Conservation (phyloP, 2,329 filamentous ascomycete genomes). For the Parastagonospora avenae region DNA sequence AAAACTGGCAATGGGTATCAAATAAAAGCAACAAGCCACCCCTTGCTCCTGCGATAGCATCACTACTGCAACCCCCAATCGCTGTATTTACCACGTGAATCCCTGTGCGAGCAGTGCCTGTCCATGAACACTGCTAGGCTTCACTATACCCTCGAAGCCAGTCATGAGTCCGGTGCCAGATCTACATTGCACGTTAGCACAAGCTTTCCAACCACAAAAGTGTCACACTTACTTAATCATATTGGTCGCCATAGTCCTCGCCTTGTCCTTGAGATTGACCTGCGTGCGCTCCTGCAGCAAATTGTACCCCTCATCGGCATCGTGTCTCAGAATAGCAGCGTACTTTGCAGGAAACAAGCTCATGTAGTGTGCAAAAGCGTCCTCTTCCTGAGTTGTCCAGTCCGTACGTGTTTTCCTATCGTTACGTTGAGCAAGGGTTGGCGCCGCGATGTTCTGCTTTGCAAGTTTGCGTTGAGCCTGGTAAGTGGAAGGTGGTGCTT, state of each 20-base stretch:
- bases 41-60: neutral
- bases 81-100: slow-evolving; percentile 20
- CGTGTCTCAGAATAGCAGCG: slow-evolving; percentile 49
- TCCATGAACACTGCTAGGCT: slow-evolving; percentile 17
- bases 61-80: neutral
- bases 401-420: slow-evolving; percentile 20
- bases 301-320: slow-evolving; percentile 21
- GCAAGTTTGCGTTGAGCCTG: slow-evolving; percentile 22
- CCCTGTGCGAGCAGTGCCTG: slow-evolving; percentile 23
- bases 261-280: slow-evolving; percentile 58
- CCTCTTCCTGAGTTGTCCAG: slow-evolving; percentile 42
- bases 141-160: slow-evolving; percentile 37
- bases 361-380: slow-evolving; percentile 57
- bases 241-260: slow-evolving; percentile 46
- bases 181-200: slow-evolving; percentile 19
- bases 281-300: slow-evolving; percentile 50
- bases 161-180: slow-evolving; percentile 33
- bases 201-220: neutral
- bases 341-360: slow-evolving; percentile 53
- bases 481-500: slow-evolving; percentile 24
- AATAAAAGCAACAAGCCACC: slow-evolving; percentile 4
- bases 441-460: slow-evolving; percentile 11
- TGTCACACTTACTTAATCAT: slow-evolving; percentile 46
- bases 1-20: slow-evolving; percentile 22
- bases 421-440: neutral